Conservation (phyloP, 371 early-diverging fungal genomes). For the Funneliformis caledonium region DNA sequence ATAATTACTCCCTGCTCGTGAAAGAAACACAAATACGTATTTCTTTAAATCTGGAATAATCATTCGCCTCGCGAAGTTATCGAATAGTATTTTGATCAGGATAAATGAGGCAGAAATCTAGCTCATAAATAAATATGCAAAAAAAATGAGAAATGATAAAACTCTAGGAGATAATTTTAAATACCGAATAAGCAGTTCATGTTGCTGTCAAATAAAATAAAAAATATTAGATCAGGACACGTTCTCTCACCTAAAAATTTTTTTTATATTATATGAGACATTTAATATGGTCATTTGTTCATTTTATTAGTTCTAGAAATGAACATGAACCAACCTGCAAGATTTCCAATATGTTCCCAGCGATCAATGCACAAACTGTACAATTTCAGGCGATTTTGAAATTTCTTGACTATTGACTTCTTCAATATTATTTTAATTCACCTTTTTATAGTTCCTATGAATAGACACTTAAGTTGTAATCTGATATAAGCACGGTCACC, state of each 20-base stretch:
- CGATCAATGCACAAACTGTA: constrained; percentile 84
- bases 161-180: neutral
- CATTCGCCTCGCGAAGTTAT: constrained; percentile 62
- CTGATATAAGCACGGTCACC: constrained; percentile 82
- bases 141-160: neutral
- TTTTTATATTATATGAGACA: too few species aligned
- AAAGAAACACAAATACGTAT: neutral
- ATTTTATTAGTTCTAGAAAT: neutral
- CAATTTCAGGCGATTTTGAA: constrained; percentile 45
- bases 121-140: neutral
- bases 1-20: neutral
- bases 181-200: constrained; percentile 89
- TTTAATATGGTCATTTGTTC: neutral
- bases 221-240: neutral
- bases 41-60: constrained; percentile 55
- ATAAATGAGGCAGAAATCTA: constrained; percentile 58
- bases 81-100: constrained; percentile 53
- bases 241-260: constrained; percentile 53
- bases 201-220: constrained; percentile 61
- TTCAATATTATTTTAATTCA: neutral
- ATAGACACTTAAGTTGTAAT: constrained; percentile 84
- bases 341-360: constrained; percentile 61
- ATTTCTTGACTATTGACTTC: neutral
- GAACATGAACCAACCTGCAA: constrained; percentile 45
- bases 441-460: constrained; percentile 58